phyloP scores from a whole-genome alignment of 2,329 filamentous ascomycete genomes.

The Fusarium annulatum region DNA sequence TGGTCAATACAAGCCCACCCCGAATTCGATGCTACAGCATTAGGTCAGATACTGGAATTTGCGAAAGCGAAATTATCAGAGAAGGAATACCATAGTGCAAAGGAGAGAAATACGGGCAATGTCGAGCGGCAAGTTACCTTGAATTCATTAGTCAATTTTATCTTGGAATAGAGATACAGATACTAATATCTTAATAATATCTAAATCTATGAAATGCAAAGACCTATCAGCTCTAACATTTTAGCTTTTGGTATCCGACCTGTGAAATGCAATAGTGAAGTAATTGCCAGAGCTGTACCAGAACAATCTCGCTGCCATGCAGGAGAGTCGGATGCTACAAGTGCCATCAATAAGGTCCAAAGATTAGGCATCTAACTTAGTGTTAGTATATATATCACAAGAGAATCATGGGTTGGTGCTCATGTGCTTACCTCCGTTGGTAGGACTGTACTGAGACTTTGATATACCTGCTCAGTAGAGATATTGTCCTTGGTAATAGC shows the following conservation, averaged over 20 bases:
- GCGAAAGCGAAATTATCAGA: not conserved
- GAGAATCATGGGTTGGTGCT: accelerated
- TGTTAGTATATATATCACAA: not conserved
- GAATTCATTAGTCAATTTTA: not conserved
- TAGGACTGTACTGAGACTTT: not conserved
- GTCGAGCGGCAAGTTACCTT: not conserved
- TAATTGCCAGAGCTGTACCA: not conserved
- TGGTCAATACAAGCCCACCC: not conserved
- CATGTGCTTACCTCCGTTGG: not conserved
- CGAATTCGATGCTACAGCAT: not conserved
- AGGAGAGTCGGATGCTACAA: not conserved
- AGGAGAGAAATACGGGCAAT: not conserved
- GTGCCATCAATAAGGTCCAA: not conserved
- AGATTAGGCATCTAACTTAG: not conserved
- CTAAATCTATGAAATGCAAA: not conserved
- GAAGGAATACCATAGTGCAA: not conserved
- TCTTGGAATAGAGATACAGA: not conserved
- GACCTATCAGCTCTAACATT: not conserved
- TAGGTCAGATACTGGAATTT: not conserved
- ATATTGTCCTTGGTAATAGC: not conserved
- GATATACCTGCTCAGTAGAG: not conserved
- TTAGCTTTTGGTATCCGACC: not conserved
- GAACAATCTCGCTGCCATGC: constrained; percentile 1
- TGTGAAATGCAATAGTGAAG: not conserved
- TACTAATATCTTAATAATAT: not conserved